Evolutionary conservation across 495 filamentous ascomycete genomes (phyloP), one percentile per base, ranked within the genome.

Genomic region (Neurospora sp.): DNA sequence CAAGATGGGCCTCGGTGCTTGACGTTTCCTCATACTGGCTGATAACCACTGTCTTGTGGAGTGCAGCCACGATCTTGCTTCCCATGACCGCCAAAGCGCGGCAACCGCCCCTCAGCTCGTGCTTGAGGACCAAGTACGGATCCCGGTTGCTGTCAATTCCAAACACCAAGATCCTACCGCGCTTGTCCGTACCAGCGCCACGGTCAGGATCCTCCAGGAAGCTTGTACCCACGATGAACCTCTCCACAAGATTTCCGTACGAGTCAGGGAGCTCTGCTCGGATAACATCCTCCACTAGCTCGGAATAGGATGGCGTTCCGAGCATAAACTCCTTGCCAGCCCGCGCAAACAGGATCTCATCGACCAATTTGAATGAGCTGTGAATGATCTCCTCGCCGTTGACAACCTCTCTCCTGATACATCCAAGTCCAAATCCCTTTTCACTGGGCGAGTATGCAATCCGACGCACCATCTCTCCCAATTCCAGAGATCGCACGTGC

Each of bases 201-300:
- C 68, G 59, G 11, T 80, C 79, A 14, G 85, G 85, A 41, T 94
- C 90, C 46, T 90, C 87, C 66, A 95, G 74, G 74, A 89, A 94
- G 40, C 91, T 89, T 16, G 96, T 98, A 10, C 96, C 96, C 3
- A 98, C 90, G 31, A 99, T 80, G 76, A 98, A 98, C 18, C 93
- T 84, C 78, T 99, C 96, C 3, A 87, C 88, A 5, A 84, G 86
- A 41, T 85, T 85, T 16, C 91, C 90, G 69, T 88, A 85, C 0
- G 84, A 82, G 75, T 90, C 87, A 1, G 82, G 80, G n/a, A 97
- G 86, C 72, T 94, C 89, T 11, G 92, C 92, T 42, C 93, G 89
- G 70, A 95, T 90, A 5, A 96, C 90, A 73, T 91, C 88, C 79
- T 98, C 96, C 16, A 98, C 88, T 37, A 98, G 82, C 80, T 99